Percentiles rank a stretch among this genome's conserved stretches.
These are phyloP conservation scores for Petunia hybrid DNA, from an alignment of 305 asterid species.

Conservation along the genomic window DNA sequence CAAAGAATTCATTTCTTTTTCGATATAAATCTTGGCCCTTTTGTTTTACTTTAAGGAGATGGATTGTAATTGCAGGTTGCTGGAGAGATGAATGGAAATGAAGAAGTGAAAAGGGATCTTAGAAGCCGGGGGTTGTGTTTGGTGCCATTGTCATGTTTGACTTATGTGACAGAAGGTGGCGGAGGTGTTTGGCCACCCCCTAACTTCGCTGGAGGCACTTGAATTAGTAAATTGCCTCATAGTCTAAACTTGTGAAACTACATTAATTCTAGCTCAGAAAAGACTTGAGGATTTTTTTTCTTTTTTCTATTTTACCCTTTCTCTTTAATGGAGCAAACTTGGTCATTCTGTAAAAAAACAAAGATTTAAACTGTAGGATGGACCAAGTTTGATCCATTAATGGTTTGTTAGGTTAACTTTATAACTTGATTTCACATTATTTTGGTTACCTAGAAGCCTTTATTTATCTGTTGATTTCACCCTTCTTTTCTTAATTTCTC, in stretches of 20 bases:
- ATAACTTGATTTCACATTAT: background rate
- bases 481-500: too few relatives aligned
- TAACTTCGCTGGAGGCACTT: slow-evolving; percentile 54
- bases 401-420: slow-evolving; percentile 33
- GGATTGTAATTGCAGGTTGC: slow-evolving; percentile 26
- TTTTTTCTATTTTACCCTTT: slow-evolving; percentile 26
- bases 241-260: background rate
- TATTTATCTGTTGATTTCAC: too few relatives aligned
- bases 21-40: background rate
- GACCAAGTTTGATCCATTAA: slow-evolving; percentile 87
- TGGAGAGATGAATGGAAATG: slow-evolving; percentile 43
- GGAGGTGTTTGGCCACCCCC: slow-evolving; percentile 81
- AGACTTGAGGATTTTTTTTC: slow-evolving; percentile 1
- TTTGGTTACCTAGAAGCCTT: background rate
- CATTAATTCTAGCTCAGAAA: background rate
- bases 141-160: slow-evolving; percentile 80
- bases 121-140: slow-evolving; percentile 83
- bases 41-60: background rate
- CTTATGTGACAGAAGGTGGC: slow-evolving; percentile 67
- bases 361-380: slow-evolving; percentile 42
- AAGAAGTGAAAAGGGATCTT: slow-evolving; percentile 63
- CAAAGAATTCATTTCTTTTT: background rate
- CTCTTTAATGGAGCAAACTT: slow-evolving; percentile 68
- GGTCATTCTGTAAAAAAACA: slow-evolving; percentile 57
- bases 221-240: background rate